Evolutionary conservation across 345 rosid species (phyloP), one percentile per base, ranked within the genome.

Genomic region (Brassica nigra): DNA sequence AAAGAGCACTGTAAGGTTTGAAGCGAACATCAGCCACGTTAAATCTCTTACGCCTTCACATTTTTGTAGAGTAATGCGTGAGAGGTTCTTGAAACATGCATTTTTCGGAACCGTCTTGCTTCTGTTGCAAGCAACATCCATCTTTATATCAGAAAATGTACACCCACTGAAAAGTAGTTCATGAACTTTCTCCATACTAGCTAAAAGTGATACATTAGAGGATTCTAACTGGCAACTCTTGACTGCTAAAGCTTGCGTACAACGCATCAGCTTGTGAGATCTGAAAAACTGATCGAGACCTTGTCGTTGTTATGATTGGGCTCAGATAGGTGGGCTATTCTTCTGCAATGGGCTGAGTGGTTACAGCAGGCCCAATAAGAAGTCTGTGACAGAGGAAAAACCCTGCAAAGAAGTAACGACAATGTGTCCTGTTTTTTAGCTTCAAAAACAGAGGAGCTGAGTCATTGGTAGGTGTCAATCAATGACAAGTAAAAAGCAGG

Each of bases 21-120:
- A 57, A 68, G 73, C 73, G 2, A 39, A 49, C 16, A 44, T 28
- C 16, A 69, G 62, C 74, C 74, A 70, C 7, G 42, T 52, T 23
- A 49, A 6, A 2, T 69, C 73, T n/a, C 39, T 28, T 39, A 49
- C 4, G 27, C 39, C 0, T 12, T 44, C 4, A 5, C 73, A 69
- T 12, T 2, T 5, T 3, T 18, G 9, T 2, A 69, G 30, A 18
- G 18, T 6, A 11, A 69, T 4, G 34, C 6, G 14, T 49, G 6
- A 70, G 27, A 70, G 74, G 34, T 18, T 54, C 20, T 0, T 14
- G 59, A 70, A 70, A 20, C 62, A 47, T 57, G 11, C 28, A 7
- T 57, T 44, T 42, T 42, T 2, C 2, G 49, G 4, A 10, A 42
- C 49, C 11, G 49, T 42, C 14, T 8, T 42, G 49, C 49, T 39